Evolutionary conservation across 1,284 basidiomycete species (phyloP).

Genomic region (Microbotryum lychnidis-dioicae): DNA sequence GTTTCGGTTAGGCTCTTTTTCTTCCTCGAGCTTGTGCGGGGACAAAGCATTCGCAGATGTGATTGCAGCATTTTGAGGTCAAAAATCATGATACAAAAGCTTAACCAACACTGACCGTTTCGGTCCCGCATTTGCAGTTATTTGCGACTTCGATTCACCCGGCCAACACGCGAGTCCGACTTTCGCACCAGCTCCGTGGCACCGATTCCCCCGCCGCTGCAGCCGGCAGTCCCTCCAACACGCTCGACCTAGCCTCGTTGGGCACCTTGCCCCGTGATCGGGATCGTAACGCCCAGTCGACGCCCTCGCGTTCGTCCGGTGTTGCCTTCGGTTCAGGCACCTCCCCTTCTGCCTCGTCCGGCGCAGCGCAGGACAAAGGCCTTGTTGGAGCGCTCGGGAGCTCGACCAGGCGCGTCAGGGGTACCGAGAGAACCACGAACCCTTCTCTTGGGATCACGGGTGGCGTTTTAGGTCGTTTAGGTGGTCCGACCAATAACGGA

Average conservation of each 20-base stretch:
- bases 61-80: no score
- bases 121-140: conserved; percentile 4
- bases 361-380: no score
- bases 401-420: background rate
- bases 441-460: conserved; percentile 19
- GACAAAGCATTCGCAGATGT: no score
- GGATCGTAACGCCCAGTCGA: conserved; percentile 9
- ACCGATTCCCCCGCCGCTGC: conserved; percentile 2
- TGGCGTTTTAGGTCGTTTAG: conserved; percentile 29
- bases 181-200: conserved; percentile 13
- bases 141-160: conserved; percentile 27
- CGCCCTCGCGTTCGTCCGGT: conserved; percentile 5
- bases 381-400: background rate
- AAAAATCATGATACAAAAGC: no score
- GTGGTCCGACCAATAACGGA: background rate
- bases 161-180: conserved; percentile 13
- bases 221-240: conserved; percentile 2
- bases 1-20: no score
- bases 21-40: no score
- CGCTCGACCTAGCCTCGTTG: conserved; percentile 28
- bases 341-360: no score
- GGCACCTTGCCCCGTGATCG: conserved; percentile 29
- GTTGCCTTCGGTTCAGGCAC: no score
- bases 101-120: background rate
- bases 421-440: background rate